Evolutionary conservation across 2,329 filamentous ascomycete species (phyloP).

Genomic region (Curvularia eragrostidis): DNA sequence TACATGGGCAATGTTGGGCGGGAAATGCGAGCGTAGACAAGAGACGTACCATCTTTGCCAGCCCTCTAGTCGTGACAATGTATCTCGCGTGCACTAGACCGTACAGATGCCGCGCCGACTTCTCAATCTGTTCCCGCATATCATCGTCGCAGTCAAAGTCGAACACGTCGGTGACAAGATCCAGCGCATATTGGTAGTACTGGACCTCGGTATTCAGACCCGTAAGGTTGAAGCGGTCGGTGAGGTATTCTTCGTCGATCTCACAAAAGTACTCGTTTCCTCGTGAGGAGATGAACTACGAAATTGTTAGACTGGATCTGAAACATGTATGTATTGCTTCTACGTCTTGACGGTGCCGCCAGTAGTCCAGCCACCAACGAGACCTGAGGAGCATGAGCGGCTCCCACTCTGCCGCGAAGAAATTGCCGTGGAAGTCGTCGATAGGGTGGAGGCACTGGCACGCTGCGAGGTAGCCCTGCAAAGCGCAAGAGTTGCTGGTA

Average conservation of each 20-base stretch:
- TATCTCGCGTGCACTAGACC: conserved; percentile 95
- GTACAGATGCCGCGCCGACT: conserved; percentile 93
- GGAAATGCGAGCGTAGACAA: background rate
- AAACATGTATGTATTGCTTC: background rate
- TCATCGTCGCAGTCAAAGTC: conserved; percentile 99
- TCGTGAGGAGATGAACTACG: conserved; percentile 92
- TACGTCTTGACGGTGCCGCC: conserved; percentile 6
- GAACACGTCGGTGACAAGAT: conserved; percentile 97
- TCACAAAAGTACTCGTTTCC: conserved; percentile 99
- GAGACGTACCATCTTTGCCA: conserved; percentile 86
- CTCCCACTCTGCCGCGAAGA: conserved; percentile 8
- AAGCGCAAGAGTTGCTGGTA: conserved; percentile 12
- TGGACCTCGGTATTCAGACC: conserved; percentile 96
- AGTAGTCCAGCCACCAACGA: conserved; percentile 14
- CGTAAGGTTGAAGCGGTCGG: conserved; percentile 96
- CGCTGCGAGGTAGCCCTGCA: conserved; percentile 13
- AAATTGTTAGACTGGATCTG: conserved; percentile 17
- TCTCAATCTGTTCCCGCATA: conserved; percentile 97
- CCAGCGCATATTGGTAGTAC: conserved; percentile 98
- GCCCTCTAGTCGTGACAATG: conserved; percentile 91
- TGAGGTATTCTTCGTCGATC: conserved; percentile 98
- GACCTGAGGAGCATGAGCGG: conserved; percentile 9
- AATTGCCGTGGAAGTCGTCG: conserved; percentile 4
- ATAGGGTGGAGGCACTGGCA: conserved; percentile 10
- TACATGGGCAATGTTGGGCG: background rate